Evolutionary conservation across 495 filamentous ascomycete species (phyloP).

Genomic region (Daldinia childiae): DNA sequence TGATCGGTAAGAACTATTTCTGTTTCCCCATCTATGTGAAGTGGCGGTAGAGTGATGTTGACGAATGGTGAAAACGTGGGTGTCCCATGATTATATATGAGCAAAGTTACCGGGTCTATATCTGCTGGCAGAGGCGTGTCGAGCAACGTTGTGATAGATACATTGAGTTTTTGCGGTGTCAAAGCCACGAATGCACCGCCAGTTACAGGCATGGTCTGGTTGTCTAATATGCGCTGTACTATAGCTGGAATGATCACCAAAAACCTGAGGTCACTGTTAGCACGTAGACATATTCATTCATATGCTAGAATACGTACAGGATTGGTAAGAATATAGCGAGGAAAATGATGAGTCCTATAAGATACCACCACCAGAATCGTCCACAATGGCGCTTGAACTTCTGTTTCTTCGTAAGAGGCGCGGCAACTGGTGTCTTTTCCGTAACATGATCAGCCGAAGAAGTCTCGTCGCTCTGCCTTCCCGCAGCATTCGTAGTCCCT

Average conservation of each 20-base stretch:
- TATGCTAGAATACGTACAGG: constrained; percentile 48
- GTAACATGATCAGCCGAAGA: constrained; percentile 42
- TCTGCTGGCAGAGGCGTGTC: constrained; percentile 50
- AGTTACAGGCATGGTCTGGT: constrained; percentile 53
- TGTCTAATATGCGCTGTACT: constrained; percentile 54
- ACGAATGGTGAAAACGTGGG: constrained; percentile 48
- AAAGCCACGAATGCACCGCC: constrained; percentile 50
- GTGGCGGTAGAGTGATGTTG: constrained; percentile 46
- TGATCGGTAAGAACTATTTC: constrained; percentile 48
- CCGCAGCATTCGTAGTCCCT: constrained; percentile 25
- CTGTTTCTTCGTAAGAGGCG: constrained; percentile 44
- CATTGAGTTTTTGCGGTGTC: constrained; percentile 47
- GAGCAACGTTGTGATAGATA: constrained; percentile 51
- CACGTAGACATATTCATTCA: background rate
- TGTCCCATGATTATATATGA: constrained; percentile 51
- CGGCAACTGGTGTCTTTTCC: constrained; percentile 40
- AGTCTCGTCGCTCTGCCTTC: constrained; percentile 28
- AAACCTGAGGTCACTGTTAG: constrained; percentile 42
- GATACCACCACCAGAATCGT: constrained; percentile 57
- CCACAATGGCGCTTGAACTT: constrained; percentile 49
- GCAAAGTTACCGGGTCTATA: constrained; percentile 49
- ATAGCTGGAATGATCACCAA: constrained; percentile 53
- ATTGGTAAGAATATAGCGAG: constrained; percentile 56
- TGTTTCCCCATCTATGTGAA: constrained; percentile 51
- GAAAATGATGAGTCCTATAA: constrained; percentile 51